Evolutionary conservation across 2,329 filamentous ascomycete species (phyloP).

Genomic region (Arthrinium phaeospermum): DNA sequence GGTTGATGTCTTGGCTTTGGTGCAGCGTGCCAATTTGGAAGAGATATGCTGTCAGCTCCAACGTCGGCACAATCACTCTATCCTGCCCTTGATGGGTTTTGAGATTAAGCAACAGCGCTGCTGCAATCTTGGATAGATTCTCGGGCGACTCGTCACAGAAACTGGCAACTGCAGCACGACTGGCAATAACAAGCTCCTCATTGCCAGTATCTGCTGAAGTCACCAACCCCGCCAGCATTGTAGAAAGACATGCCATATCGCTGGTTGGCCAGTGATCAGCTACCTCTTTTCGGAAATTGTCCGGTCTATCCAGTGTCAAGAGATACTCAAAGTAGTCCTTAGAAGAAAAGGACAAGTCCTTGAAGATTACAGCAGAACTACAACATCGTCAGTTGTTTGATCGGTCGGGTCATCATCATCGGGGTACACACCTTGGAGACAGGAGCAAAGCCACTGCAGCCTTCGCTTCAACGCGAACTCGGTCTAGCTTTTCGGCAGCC

Average conservation of each 20-base stretch:
- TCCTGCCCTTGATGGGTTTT: conserved; percentile 64
- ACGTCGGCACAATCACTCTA: conserved; percentile 72
- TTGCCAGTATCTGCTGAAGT: conserved; percentile 80
- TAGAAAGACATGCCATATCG: conserved; percentile 49
- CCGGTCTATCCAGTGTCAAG: conserved; percentile 50
- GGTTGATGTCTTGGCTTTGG: conserved; percentile 45
- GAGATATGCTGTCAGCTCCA: conserved; percentile 80
- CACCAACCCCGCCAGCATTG: conserved; percentile 70
- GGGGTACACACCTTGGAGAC: conserved; percentile 49
- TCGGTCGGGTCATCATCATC: not conserved
- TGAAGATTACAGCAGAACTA: conserved; percentile 45
- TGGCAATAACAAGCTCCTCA: conserved; percentile 74
- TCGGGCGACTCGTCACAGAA: conserved; percentile 52
- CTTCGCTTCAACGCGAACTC: conserved; percentile 74
- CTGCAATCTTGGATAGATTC: conserved; percentile 52
- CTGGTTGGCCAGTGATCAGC: conserved; percentile 41
- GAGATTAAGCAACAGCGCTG: conserved; percentile 60
- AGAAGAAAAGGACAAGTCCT: conserved; percentile 59
- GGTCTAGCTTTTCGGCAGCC: conserved; percentile 87
- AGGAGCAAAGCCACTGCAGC: conserved; percentile 54
- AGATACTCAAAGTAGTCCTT: conserved; percentile 62
- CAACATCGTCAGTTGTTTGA: conserved; percentile 29
- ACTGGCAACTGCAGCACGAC: conserved; percentile 66
- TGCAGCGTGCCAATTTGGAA: conserved; percentile 65
- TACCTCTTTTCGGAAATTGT: conserved; percentile 45